A percentile compares a stretch with the other conserved stretches of the same genome.
Evolutionary conservation across 108 stramenopile species (phyloP).

Genomic region (Aurantiochytrium sp.): DNA sequence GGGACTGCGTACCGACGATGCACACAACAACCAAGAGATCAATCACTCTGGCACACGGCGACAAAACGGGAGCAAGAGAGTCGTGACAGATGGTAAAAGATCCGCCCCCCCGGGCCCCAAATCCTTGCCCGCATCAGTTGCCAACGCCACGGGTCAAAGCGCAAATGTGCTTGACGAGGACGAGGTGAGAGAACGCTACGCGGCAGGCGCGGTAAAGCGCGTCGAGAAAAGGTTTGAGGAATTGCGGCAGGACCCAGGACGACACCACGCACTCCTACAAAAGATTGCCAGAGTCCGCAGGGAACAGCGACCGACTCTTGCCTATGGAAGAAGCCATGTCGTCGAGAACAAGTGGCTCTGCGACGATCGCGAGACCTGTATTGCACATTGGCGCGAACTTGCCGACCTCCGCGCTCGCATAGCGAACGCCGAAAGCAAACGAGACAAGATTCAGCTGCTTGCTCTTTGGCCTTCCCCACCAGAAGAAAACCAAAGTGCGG

Average conservation of each 20-base stretch:
- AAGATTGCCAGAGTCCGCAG: neutral
- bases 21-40: neutral
- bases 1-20: neutral
- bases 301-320: neutral
- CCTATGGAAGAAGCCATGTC: neutral
- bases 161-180: neutral
- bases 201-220: neutral
- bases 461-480: neutral
- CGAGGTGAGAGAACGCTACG: neutral
- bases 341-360: constrained; percentile 14
- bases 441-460: neutral
- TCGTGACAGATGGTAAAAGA: too few species aligned
- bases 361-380: neutral
- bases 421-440: neutral
- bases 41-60: neutral
- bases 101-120: too few species aligned
- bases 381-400: neutral
- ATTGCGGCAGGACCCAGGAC: neutral
- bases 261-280: neutral
- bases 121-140: too few species aligned
- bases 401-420: neutral
- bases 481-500: neutral
- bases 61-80: neutral
- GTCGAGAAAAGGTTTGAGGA: neutral
- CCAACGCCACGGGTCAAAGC: too few species aligned